phyloP scores from a whole-genome alignment of 345 rosid species.

The Gossypioides kirkii region DNA sequence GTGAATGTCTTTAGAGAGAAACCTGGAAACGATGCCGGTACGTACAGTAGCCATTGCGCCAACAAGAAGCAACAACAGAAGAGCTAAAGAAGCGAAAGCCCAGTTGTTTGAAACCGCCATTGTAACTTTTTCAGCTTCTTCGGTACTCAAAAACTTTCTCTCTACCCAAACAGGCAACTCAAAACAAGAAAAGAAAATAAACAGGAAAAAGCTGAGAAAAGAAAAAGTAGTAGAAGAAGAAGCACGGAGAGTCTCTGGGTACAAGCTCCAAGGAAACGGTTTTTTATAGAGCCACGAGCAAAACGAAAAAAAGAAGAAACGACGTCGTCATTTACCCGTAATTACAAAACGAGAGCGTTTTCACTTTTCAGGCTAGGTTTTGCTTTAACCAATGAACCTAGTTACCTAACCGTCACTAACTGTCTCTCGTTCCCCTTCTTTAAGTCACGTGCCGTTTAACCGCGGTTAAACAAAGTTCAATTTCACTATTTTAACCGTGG shows the following conservation, averaged over 20 bases:
- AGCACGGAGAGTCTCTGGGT: conserved; percentile 33
- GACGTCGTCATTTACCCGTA: conserved; percentile 26
- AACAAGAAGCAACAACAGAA: conserved; percentile 31
- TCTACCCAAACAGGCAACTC: conserved; percentile 17
- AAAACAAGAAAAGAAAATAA: conserved; percentile 10
- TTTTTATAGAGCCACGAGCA: conserved; percentile 34
- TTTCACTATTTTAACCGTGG: not conserved
- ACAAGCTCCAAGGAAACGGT: conserved; percentile 47
- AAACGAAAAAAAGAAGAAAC: not conserved
- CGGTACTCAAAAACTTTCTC: not conserved
- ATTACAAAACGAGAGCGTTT: not conserved
- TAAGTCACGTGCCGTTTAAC: conserved; percentile 15
- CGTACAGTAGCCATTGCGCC: conserved; percentile 33
- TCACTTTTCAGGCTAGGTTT: conserved; percentile 13
- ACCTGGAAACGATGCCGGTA: conserved; percentile 39
- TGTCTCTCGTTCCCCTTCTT: not conserved
- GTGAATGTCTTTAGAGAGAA: no score
- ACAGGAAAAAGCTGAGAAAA: conserved; percentile 7
- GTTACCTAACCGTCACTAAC: conserved; percentile 23
- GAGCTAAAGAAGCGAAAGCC: conserved; percentile 20
- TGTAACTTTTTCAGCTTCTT: conserved; percentile 22
- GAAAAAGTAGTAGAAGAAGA: not conserved
- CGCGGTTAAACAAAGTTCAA: not conserved
- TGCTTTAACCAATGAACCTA: conserved; percentile 14
- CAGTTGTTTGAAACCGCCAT: conserved; percentile 42